phyloP scores from a whole-genome alignment of 2,329 filamentous ascomycete genomes.

The Volutella citrinella region DNA sequence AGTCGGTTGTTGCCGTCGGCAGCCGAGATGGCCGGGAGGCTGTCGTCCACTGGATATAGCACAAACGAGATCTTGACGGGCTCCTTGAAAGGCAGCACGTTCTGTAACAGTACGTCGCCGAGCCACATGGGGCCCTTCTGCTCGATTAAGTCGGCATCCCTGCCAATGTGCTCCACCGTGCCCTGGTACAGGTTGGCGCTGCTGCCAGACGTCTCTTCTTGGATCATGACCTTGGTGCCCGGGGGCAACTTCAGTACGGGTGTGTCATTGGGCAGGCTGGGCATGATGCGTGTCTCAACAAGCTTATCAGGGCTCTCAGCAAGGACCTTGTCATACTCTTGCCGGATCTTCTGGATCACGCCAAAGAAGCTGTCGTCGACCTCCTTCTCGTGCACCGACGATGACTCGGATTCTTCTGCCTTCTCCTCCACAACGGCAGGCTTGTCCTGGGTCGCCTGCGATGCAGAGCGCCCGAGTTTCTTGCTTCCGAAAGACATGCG shows the following conservation, averaged over 20 bases:
- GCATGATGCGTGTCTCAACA: conserved; percentile 63
- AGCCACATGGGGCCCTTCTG: conserved; percentile 88
- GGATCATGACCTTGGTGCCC: conserved; percentile 65
- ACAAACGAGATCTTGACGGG: conserved; percentile 94
- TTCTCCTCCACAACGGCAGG: conserved; percentile 74
- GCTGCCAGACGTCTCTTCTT: conserved; percentile 64
- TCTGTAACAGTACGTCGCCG: conserved; percentile 81
- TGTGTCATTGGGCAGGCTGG: conserved; percentile 69
- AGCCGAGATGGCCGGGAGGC: conserved; percentile 69
- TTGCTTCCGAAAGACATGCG: conserved; percentile 81
- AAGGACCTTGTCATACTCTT: conserved; percentile 69
- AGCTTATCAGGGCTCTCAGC: conserved; percentile 50
- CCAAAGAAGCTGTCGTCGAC: conserved; percentile 74
- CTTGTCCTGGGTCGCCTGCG: conserved; percentile 61
- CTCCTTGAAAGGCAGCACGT: conserved; percentile 82
- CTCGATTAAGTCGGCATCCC: conserved; percentile 80
- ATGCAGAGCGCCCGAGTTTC: conserved; percentile 71
- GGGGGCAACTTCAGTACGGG: conserved; percentile 71
- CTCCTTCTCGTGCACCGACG: conserved; percentile 65
- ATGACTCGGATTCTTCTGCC: conserved; percentile 63
- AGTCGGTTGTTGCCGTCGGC: conserved; percentile 82
- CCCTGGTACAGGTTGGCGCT: conserved; percentile 88
- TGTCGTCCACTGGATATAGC: conserved; percentile 70
- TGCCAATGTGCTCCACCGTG: conserved; percentile 73
- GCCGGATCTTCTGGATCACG: conserved; percentile 68